Evolutionary conservation across 805 yeast genomes (phyloP), one percentile per base, ranked within the genome.

Genomic region (Ogataea neopini): DNA sequence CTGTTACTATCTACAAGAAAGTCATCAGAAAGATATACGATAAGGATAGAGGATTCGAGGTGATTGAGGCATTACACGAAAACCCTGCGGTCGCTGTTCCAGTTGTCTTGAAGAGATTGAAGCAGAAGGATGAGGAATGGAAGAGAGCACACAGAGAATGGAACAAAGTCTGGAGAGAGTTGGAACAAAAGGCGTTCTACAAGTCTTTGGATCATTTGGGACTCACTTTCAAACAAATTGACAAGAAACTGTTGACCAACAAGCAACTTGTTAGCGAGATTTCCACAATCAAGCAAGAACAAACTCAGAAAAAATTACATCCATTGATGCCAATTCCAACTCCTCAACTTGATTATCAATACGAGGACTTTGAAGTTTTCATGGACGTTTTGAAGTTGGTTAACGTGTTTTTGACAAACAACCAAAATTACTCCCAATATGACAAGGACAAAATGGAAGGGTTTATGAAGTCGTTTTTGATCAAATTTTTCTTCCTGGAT

Each of bases 61-160:
- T 94, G 17, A 88, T 94, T 60, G 96, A 90, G 60, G 97, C 98
- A 3, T 72, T 94, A 40, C 97, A 92, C 64, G 96, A 91, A 59
- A 86, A 87, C 60, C 99, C 99, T 2, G 90, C 94, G 1, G 82
- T 91, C 44, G 95, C 99, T 0, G 94, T 94, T 29, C 98, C 99
- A 1, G 83, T 94, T 49, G 95, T 94, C 11, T 74, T 94, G 66
- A 88, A 85, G 58, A 81, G 99, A 62, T 78, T 94, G 64, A 94
- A 94, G 69, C 98, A 94, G 69, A 94, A 94, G 69, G 98, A 94
- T 64, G 98, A 94, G 68, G 99, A 94, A 69, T 94, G 99, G 99
- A 87, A 89, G 67, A 81, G 97, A 52, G 91, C 97, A 1, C 99
- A 92, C 61, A 81, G 98, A 59, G 98, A 94, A 66, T 94, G 99